Percentiles rank a stretch among this genome's conserved stretches.
phyloP scores from a whole-genome alignment of 768 basidiomycete genomes.

The Mycena kentingensis region DNA sequence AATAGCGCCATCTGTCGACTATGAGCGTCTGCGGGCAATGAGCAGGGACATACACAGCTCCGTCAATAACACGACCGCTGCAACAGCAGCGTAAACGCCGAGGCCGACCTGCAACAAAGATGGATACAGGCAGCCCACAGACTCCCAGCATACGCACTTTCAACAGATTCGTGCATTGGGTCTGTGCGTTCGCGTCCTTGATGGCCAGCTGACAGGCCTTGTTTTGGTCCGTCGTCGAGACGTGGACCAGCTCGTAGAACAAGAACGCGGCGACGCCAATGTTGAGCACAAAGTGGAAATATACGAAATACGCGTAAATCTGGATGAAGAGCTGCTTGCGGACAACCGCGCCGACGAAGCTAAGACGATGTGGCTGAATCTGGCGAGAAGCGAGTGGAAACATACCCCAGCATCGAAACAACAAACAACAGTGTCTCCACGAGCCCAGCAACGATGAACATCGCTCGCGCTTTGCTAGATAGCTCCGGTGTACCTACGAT shows the following conservation, averaged over 20 bases:
- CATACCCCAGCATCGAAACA: constrained; percentile 60
- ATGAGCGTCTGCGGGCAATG: constrained; percentile 7
- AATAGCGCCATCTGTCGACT: constrained; percentile 49
- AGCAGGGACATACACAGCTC: constrained; percentile 55
- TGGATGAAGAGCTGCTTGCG: constrained; percentile 63
- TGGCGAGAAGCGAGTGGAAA: neutral
- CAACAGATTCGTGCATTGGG: constrained; percentile 47
- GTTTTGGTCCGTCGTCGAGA: constrained; percentile 43
- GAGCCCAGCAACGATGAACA: constrained; percentile 52
- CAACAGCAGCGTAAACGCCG: constrained; percentile 49
- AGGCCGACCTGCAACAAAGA: constrained; percentile 34
- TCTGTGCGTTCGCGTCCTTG: constrained; percentile 39
- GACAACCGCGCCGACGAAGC: constrained; percentile 63
- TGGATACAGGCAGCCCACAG: neutral
- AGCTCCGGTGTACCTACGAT: constrained; percentile 39
- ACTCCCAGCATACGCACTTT: constrained; percentile 8
- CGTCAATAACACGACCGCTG: constrained; percentile 45
- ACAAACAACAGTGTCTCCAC: constrained; percentile 56
- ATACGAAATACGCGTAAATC: constrained; percentile 57
- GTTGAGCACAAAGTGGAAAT: constrained; percentile 59
- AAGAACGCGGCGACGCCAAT: constrained; percentile 54
- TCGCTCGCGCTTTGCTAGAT: constrained; percentile 36
- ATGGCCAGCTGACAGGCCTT: constrained; percentile 50
- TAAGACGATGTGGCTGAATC: constrained; percentile 27
- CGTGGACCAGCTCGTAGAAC: constrained; percentile 49